Conservation (phyloP, 352 stramenopile genomes). For the Phytophthora gonapodyides region DNA sequence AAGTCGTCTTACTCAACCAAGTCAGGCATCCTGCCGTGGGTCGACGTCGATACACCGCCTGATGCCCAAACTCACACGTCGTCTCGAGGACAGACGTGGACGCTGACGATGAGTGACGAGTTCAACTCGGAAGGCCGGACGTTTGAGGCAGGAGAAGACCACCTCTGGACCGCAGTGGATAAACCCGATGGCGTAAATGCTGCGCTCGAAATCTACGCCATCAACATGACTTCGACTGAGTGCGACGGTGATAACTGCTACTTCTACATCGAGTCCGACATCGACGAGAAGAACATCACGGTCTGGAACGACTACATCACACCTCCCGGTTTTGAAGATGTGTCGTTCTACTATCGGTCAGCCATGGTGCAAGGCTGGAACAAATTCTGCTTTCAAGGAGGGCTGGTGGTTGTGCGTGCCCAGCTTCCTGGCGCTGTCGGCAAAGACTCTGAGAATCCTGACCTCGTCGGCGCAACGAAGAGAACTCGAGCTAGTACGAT, state of each 20-base stretch:
- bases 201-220: conserved; percentile 35
- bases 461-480: conserved; percentile 27
- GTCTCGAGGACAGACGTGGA: conserved; percentile 44
- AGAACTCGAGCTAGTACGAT: conserved; percentile 32
- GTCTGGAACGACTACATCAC: conserved; percentile 56
- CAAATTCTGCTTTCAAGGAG: conserved; percentile 86
- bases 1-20: conserved; percentile 19
- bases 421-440: conserved; percentile 83
- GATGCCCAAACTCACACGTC: conserved; percentile 41
- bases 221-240: conserved; percentile 34
- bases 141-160: conserved; percentile 90
- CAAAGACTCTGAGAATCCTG: conserved; percentile 42
- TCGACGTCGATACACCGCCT: conserved; percentile 53
- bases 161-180: conserved; percentile 76
- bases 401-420: conserved; percentile 83
- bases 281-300: conserved; percentile 37
- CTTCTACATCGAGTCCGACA: conserved; percentile 50
- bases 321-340: conserved; percentile 22
- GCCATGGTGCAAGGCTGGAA: conserved; percentile 66
- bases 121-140: conserved; percentile 45
- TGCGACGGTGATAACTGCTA: conserved; percentile 37
- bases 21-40: conserved; percentile 53
- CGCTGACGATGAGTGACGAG: conserved; percentile 58
- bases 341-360: conserved; percentile 21
- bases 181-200: conserved; percentile 24